Evolutionary conservation across 768 basidiomycete species (phyloP), one percentile per base, ranked within the genome.

Genomic region (Suillus weaverae): DNA sequence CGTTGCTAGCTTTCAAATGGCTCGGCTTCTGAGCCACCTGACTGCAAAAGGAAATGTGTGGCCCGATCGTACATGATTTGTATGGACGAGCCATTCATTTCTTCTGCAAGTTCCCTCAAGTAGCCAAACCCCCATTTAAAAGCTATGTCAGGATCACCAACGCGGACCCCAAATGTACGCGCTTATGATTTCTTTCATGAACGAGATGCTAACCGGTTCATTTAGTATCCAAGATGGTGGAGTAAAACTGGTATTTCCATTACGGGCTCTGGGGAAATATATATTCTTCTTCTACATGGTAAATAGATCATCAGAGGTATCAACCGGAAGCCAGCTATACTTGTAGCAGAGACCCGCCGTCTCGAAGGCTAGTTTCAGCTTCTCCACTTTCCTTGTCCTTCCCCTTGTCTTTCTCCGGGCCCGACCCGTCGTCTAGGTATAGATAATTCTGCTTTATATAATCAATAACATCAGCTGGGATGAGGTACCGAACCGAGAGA

Each of bases 391-490:
- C 80, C 70, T 69, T 76, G 20, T 73, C 81, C 57, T 78, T 80
- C 35, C 74, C 79, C 63, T 80, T 80, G 44, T 78, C 80, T 50
- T 77, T 80, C 62, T 76, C 77, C 5, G 60, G 69, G 50, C 41
- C 62, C 5, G 74, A 48, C 57, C 75, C 79, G 51, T 92, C 91
- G 48, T 92, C 91, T 66, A 83, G 81, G 70, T 93, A 93, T 67
- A 93, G 80, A 43, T 88, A 85, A 69, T 96, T 81, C 73, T 91
- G 83, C 74, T 95, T 90, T 78, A 99, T 99, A 74, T 99, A 99
- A 67, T 95, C 89, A 66, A 96, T 93, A 56, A 99, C 97, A 43
- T 88, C 85, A 60, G 90, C 85, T 11, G 97, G 97, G 59, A 98
- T 84, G 48, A 99, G 85, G 78, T 99, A 99, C 69, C 92, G 89